phyloP scores from a whole-genome alignment of 129 eudicot genomes.

The Tagetes patula region DNA sequence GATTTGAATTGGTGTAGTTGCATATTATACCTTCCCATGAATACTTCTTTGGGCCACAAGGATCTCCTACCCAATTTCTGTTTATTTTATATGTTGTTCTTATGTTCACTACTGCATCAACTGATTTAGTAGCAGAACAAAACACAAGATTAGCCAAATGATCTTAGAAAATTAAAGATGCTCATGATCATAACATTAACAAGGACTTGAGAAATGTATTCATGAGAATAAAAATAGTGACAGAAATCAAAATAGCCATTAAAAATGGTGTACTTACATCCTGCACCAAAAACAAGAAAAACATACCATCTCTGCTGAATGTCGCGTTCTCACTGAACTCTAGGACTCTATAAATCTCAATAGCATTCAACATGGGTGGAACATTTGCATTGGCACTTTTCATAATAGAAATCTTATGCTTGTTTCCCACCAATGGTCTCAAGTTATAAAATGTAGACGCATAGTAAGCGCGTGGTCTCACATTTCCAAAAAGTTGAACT shows the following conservation, averaged over 20 bases:
- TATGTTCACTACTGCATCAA: slow-evolving; percentile 27
- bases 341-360: slow-evolving; percentile 34
- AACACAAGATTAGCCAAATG: not conserved
- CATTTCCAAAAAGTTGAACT: slow-evolving; percentile 30
- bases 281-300: slow-evolving; percentile 2
- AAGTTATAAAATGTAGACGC: slow-evolving; percentile 23
- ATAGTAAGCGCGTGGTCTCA: slow-evolving; percentile 31
- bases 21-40: slow-evolving; percentile 40
- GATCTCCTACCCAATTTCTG: slow-evolving; percentile 37
- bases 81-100: slow-evolving; percentile 31
- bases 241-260: not conserved
- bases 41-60: slow-evolving; percentile 40
- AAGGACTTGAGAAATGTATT: not conserved
- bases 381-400: slow-evolving; percentile 15
- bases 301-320: slow-evolving; percentile 23
- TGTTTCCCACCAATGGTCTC: slow-evolving; percentile 26
- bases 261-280: not conserved
- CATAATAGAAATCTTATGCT: slow-evolving; percentile 27
- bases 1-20: slow-evolving; percentile 22
- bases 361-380: slow-evolving; percentile 36
- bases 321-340: slow-evolving; percentile 18
- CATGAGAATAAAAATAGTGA: not conserved
- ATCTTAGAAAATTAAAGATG: not conserved
- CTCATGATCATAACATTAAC: not conserved
- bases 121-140: slow-evolving; percentile 17